These are phyloP conservation scores for Cercospora brassicicola DNA, from an alignment of 2,329 filamentous ascomycete genomes.

Conservation along the genomic window DNA sequence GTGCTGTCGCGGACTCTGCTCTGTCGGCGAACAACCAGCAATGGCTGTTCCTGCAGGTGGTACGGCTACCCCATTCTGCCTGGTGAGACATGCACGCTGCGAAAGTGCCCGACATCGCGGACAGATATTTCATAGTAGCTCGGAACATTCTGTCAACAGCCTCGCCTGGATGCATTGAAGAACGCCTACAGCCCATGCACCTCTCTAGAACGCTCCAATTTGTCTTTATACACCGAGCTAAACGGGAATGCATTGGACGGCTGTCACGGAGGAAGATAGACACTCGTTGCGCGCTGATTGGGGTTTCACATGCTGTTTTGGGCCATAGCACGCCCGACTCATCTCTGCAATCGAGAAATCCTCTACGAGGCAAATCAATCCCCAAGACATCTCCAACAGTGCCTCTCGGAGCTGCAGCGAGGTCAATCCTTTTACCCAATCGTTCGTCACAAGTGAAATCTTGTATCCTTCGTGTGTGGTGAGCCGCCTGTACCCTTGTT, in stretches of 20 bases:
- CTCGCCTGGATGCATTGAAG: background rate
- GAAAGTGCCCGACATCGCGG: slow-evolving; percentile 3
- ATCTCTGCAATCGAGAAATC: background rate
- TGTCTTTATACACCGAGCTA: background rate
- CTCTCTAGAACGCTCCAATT: background rate
- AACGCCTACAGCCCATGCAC: background rate
- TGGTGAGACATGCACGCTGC: background rate
- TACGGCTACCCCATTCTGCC: background rate
- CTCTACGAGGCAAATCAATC: slow-evolving; percentile 1
- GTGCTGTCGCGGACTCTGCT: background rate
- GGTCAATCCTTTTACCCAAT: background rate
- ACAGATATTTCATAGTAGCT: background rate
- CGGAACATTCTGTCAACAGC: background rate
- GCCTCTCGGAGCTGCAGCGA: background rate
- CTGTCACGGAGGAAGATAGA: background rate
- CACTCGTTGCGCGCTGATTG: background rate
- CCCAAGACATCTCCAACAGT: background rate
- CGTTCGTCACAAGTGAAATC: background rate
- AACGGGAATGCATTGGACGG: background rate
- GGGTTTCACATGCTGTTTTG: slow-evolving; percentile 2
- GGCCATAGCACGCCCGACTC: slow-evolving; percentile 8
- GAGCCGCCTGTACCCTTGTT: background rate
- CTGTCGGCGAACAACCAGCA: background rate
- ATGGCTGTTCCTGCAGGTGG: background rate
- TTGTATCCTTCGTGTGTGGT: background rate